These are phyloP conservation scores for Coprinopsis cinerea DNA, from an alignment of 768 basidiomycete species.

Conservation along the genomic window DNA sequence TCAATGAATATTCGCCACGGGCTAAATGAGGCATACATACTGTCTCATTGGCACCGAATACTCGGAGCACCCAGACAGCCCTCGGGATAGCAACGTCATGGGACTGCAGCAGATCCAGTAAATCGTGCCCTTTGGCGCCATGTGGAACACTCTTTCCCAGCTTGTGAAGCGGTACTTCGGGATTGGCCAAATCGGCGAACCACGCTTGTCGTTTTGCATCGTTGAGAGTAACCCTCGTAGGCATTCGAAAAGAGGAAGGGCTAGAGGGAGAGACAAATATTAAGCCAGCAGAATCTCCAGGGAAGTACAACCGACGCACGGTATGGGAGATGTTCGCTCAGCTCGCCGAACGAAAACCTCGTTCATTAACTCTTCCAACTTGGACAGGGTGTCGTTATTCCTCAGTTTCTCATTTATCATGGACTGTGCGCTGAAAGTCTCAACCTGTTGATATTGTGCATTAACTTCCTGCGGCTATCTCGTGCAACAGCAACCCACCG, in stretches of 20 bases:
- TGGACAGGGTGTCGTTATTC: conserved; percentile 44
- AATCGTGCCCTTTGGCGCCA: conserved; percentile 78
- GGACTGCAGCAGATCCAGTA: conserved; percentile 71
- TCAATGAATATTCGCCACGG: neutral
- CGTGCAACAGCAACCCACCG: too few relatives aligned
- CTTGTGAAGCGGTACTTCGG: conserved; percentile 73
- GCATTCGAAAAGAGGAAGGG: conserved; percentile 67
- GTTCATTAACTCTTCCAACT: conserved; percentile 70
- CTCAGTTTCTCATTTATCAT: conserved; percentile 43
- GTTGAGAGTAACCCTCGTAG: conserved; percentile 75
- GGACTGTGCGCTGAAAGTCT: conserved; percentile 55
- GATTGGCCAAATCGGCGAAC: conserved; percentile 80
- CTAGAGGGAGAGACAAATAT: conserved; percentile 26
- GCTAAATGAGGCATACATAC: conserved; percentile 27
- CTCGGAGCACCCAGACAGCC: conserved; percentile 84
- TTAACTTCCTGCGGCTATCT: too few relatives aligned
- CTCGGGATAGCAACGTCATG: conserved; percentile 74
- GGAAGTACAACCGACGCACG: conserved; percentile 58
- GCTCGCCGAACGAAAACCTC: conserved; percentile 64
- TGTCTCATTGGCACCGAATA: conserved; percentile 84
- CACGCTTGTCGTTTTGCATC: conserved; percentile 75
- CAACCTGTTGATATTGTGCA: conserved; percentile 39
- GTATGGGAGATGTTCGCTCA: conserved; percentile 50
- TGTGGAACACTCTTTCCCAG: conserved; percentile 83
- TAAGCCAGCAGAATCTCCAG: neutral